Percentiles rank a stretch among this genome's conserved stretches.
Evolutionary conservation across 2,329 filamentous ascomycete species (phyloP).

Genomic region (Colletotrichum plurivorum): DNA sequence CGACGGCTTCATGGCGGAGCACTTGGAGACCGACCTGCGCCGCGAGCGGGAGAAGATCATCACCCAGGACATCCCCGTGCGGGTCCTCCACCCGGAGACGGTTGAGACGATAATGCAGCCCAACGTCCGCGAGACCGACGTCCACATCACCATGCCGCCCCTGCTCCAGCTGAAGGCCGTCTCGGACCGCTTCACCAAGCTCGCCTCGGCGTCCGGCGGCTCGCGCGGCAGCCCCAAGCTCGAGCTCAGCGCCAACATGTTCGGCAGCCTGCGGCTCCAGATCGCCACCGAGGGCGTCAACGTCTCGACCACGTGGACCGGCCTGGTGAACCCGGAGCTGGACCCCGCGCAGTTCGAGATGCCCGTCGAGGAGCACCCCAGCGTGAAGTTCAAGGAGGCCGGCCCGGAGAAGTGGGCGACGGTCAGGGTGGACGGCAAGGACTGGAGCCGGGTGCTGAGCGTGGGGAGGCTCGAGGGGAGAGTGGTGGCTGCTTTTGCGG

Average conservation of each 20-base stretch:
- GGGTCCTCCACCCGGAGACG: constrained; percentile 84
- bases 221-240: constrained; percentile 70
- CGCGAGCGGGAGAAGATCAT: constrained; percentile 91
- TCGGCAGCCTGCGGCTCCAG: constrained; percentile 84
- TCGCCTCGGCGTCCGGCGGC: constrained; percentile 70
- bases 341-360: constrained; percentile 83
- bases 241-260: constrained; percentile 94
- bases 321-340: constrained; percentile 87
- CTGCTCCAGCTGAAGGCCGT: constrained; percentile 92
- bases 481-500: constrained; percentile 91
- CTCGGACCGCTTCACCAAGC: constrained; percentile 93
- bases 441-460: constrained; percentile 95
- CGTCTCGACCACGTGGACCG: constrained; percentile 89
- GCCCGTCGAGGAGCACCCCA: constrained; percentile 84
- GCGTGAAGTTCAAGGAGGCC: constrained; percentile 81
- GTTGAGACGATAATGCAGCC: constrained; percentile 98
- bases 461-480: constrained; percentile 90
- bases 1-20: constrained; percentile 61
- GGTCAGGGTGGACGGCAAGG: constrained; percentile 91
- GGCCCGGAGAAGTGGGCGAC: constrained; percentile 89
- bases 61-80: constrained; percentile 95
- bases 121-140: constrained; percentile 89
- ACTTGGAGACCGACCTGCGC: constrained; percentile 70
- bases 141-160: constrained; percentile 91
- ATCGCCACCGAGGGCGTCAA: constrained; percentile 87